These are phyloP conservation scores for Biscogniauxia mediterranea DNA, from an alignment of 2,329 filamentous ascomycete species.

Conservation along the genomic window DNA sequence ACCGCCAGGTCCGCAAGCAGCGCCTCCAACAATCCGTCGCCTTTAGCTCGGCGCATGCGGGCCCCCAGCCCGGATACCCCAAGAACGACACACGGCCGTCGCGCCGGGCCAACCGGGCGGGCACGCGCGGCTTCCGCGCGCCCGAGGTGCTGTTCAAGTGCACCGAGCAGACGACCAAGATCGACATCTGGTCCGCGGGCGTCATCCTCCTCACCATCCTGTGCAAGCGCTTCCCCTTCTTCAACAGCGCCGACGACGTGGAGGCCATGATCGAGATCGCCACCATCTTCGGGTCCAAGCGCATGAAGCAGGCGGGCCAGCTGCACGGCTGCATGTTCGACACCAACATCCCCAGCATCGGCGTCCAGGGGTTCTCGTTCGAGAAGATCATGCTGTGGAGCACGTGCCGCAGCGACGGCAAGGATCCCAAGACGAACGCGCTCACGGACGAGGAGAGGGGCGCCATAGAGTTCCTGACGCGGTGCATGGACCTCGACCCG, in stretches of 20 bases:
- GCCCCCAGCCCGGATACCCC: conserved; percentile 68
- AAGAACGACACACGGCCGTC: conserved; percentile 87
- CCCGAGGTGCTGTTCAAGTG: conserved; percentile 97
- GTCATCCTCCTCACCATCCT: conserved; percentile 97
- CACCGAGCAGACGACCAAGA: conserved; percentile 87
- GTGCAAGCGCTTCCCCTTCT: conserved; percentile 91
- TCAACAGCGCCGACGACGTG: conserved; percentile 97
- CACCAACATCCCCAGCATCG: conserved; percentile 87
- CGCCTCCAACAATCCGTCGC: conserved; percentile 53
- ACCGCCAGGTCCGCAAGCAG: conserved; percentile 59
- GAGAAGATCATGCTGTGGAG: conserved; percentile 97
- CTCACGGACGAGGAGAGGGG: conserved; percentile 67
- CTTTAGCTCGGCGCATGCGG: conserved; percentile 50
- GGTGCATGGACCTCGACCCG: conserved; percentile 76
- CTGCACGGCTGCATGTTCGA: conserved; percentile 91
- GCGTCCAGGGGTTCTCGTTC: conserved; percentile 78
- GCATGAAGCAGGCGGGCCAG: conserved; percentile 79
- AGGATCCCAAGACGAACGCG: conserved; percentile 47
- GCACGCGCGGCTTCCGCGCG: conserved; percentile 91
- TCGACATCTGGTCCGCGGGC: conserved; percentile 95
- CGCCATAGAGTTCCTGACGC: conserved; percentile 68
- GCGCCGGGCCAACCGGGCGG: conserved; percentile 87
- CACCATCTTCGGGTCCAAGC: conserved; percentile 83
- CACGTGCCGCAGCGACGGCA: conserved; percentile 69
- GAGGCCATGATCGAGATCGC: conserved; percentile 97